Evolutionary conservation across 2,329 filamentous ascomycete species (phyloP).

Genomic region (Hymenoscyphus scutula): DNA sequence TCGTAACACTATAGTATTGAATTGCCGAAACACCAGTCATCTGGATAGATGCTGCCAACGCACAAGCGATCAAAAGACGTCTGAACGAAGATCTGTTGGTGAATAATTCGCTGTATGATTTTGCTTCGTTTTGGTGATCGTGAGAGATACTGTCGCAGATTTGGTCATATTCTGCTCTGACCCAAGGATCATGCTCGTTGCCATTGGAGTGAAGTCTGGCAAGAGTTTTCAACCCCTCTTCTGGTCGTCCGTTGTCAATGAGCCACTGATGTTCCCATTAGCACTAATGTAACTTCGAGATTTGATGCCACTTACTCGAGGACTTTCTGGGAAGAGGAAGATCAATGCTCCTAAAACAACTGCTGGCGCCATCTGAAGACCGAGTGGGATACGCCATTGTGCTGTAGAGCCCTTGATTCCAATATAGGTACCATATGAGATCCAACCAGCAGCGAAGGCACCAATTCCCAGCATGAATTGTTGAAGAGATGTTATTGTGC

Average conservation of each 20-base stretch:
- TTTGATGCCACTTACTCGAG: conserved; percentile 40
- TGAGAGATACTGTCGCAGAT: conserved; percentile 61
- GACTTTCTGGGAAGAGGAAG: conserved; percentile 59
- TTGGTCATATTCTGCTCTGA: conserved; percentile 60
- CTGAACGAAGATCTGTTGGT: conserved; percentile 59
- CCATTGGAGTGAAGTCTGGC: conserved; percentile 61
- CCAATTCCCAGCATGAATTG: conserved; percentile 83
- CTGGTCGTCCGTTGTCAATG: conserved; percentile 56
- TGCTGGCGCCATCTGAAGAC: conserved; percentile 59
- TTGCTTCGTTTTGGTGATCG: conserved; percentile 61
- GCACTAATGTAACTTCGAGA: background rate
- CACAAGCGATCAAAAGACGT: conserved; percentile 58
- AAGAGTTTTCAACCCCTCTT: conserved; percentile 56
- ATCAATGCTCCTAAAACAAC: conserved; percentile 52
- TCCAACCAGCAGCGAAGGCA: conserved; percentile 69
- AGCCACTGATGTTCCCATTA: conserved; percentile 47
- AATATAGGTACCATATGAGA: conserved; percentile 58
- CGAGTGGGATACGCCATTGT: conserved; percentile 40
- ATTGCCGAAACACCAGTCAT: conserved; percentile 67
- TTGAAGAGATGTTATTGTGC: conserved; percentile 68
- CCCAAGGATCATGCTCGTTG: conserved; percentile 57
- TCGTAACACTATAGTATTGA: conserved; percentile 59
- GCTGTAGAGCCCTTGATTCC: conserved; percentile 33
- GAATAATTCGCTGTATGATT: conserved; percentile 62
- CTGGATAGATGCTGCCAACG: conserved; percentile 61